Conservation (phyloP, 2,329 filamentous ascomycete species). For the Curvularia spicifera region DNA sequence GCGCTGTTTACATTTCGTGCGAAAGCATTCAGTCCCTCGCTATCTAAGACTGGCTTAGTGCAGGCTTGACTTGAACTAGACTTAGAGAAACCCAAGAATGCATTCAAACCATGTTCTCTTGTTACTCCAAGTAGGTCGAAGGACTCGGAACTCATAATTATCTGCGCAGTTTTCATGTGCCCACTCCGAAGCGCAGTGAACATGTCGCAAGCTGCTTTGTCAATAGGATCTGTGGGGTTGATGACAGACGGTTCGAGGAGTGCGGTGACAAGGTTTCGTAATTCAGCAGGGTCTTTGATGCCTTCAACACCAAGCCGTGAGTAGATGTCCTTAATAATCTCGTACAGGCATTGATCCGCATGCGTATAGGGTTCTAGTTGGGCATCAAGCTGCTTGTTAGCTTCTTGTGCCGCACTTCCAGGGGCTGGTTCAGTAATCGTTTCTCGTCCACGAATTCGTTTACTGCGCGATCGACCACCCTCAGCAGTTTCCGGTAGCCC, state of each 20-base stretch:
- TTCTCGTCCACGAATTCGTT: constrained; percentile 66
- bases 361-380: constrained; percentile 60
- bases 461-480: constrained; percentile 64
- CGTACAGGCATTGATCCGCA: constrained; percentile 65
- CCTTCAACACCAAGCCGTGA: constrained; percentile 58
- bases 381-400: constrained; percentile 61
- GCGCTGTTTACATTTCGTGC: constrained; percentile 54
- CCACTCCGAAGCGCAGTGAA: constrained; percentile 47
- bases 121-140: constrained; percentile 58
- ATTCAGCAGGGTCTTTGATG: constrained; percentile 51
- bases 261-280: constrained; percentile 39
- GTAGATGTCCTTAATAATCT: constrained; percentile 60
- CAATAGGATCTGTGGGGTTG: constrained; percentile 25
- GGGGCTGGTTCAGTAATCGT: constrained; percentile 57
- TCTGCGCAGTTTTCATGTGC: constrained; percentile 54
- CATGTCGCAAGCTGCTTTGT: constrained; percentile 53
- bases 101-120: constrained; percentile 58
- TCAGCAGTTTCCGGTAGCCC: constrained; percentile 64
- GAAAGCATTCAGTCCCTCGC: constrained; percentile 52
- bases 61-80: constrained; percentile 51
- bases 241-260: constrained; percentile 10
- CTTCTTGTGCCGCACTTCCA: constrained; percentile 59
- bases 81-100: constrained; percentile 64
- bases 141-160: constrained; percentile 57
- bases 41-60: constrained; percentile 49